Evolutionary conservation across 148 eudicot species (phyloP), one percentile per base, ranked within the genome.

Genomic region (Rheum nobile): DNA sequence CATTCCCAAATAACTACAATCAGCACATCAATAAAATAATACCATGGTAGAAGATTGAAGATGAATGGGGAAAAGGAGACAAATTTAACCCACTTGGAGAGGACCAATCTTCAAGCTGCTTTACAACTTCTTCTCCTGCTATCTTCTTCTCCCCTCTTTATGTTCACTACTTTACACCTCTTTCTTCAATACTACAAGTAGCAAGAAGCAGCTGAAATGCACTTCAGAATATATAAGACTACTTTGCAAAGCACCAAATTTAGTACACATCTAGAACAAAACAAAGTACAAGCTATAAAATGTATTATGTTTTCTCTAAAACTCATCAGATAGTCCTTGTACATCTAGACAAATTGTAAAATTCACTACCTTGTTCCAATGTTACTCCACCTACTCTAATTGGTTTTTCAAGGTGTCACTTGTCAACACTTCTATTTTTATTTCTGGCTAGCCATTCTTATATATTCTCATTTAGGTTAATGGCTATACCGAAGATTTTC

Each of bases 21-120:
- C n/a, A n/a, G n/a, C n/a, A n/a, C n/a, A n/a, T n/a, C n/a, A n/a
- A n/a, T n/a, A n/a, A n/a, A n/a, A n/a, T n/a, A n/a, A n/a, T n/a
- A n/a, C n/a, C n/a, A n/a, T n/a, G n/a, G n/a, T n/a, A n/a, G n/a
- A n/a, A n/a, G n/a, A n/a, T n/a, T n/a, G n/a, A n/a, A n/a, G n/a
- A n/a, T n/a, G 24, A 17, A 67, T 14, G 0, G 39, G 21, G 31
- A 71, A 17, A 71, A 50, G 29, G 28, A 68, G 72, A 32, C 24
- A 41, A 14, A 8, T 31, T 37, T 19, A 55, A 75, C 88, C 35
- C 19, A 92, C 96, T 92, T 92, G 82, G 97, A 87, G 46, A 92
- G 16, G 97, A 80, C 79, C 97, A 92, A 48, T 92, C 97, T 77
- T 90, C 93, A 17, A 92, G 86, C 0, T 92, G 87, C 82, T 91